These are phyloP conservation scores for Nitzschia sp. DNA, from an alignment of 108 stramenopile genomes.

Conservation along the genomic window DNA sequence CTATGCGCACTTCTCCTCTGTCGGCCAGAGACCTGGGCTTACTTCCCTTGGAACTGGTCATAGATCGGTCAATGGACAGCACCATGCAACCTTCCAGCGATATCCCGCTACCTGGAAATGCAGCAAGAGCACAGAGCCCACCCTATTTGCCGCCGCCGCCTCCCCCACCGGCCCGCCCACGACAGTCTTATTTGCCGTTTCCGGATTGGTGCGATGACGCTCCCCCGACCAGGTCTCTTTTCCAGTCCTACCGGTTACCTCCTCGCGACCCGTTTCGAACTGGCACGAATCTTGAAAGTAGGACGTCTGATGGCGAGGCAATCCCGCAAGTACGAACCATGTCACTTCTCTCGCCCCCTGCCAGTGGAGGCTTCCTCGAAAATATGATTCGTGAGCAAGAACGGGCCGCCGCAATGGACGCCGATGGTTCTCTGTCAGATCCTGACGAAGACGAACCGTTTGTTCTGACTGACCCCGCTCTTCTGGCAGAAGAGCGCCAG, in stretches of 20 bases:
- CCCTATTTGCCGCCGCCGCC: background rate
- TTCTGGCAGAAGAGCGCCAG: conserved; percentile 19
- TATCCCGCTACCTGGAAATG: too few relatives aligned
- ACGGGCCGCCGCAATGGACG: conserved; percentile 11
- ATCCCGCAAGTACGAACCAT: background rate
- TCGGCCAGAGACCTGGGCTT: conserved; percentile 2
- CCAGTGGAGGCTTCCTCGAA: background rate
- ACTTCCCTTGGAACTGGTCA: background rate
- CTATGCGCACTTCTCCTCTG: background rate
- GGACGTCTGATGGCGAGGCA: background rate
- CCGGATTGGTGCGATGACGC: conserved; percentile 11
- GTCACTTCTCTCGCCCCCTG: background rate
- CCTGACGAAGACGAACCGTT: conserved; percentile 30
- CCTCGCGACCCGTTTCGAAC: background rate
- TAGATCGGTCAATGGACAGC: background rate
- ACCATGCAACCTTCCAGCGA: too few relatives aligned
- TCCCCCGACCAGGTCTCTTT: background rate
- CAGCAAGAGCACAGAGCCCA: too few relatives aligned
- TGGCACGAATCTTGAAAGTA: too few relatives aligned
- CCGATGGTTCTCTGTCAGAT: conserved; percentile 29
- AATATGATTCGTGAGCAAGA: background rate
- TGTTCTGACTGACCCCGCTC: conserved; percentile 22
- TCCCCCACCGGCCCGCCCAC: background rate
- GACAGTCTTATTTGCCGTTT: conserved; percentile 2
- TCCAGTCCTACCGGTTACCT: background rate